Evolutionary conservation across 192 early-diverging fungal species (phyloP).

Genomic region (Piromyces sp.): DNA sequence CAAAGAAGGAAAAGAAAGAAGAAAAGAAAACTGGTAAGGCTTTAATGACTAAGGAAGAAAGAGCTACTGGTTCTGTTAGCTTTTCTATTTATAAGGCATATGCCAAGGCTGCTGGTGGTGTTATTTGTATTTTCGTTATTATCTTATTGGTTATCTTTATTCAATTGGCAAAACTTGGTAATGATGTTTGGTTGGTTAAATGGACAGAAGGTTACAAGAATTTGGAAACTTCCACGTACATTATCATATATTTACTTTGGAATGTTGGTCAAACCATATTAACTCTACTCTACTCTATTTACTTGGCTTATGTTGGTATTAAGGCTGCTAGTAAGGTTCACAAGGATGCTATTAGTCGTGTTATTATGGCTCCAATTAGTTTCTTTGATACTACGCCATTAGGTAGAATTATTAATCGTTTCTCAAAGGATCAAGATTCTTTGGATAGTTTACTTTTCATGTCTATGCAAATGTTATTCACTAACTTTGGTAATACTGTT

Average conservation of each 20-base stretch:
- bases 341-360: slow-evolving; percentile 38
- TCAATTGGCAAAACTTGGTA: slow-evolving; percentile 25
- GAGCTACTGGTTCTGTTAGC: slow-evolving; percentile 59
- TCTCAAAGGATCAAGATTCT: slow-evolving; percentile 63
- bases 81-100: slow-evolving; percentile 61
- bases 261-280: slow-evolving; percentile 39
- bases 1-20: background rate
- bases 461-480: slow-evolving; percentile 42
- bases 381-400: slow-evolving; percentile 86
- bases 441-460: slow-evolving; percentile 50
- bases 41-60: slow-evolving; percentile 68
- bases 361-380: slow-evolving; percentile 51
- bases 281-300: slow-evolving; percentile 31
- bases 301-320: slow-evolving; percentile 38
- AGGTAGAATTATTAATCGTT: slow-evolving; percentile 74
- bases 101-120: slow-evolving; percentile 39
- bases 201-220: slow-evolving; percentile 28
- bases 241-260: slow-evolving; percentile 45
- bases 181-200: slow-evolving; percentile 41
- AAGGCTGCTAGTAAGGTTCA: slow-evolving; percentile 49
- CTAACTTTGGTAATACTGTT: slow-evolving; percentile 33
- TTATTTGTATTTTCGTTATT: slow-evolving; percentile 18
- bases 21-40: background rate
- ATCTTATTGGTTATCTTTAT: slow-evolving; percentile 27
- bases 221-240: slow-evolving; percentile 20